A percentile compares a stretch with the other conserved stretches of the same genome.
Conservation (phyloP, 2,329 filamentous ascomycete species). For the Fusarium sp. region DNA sequence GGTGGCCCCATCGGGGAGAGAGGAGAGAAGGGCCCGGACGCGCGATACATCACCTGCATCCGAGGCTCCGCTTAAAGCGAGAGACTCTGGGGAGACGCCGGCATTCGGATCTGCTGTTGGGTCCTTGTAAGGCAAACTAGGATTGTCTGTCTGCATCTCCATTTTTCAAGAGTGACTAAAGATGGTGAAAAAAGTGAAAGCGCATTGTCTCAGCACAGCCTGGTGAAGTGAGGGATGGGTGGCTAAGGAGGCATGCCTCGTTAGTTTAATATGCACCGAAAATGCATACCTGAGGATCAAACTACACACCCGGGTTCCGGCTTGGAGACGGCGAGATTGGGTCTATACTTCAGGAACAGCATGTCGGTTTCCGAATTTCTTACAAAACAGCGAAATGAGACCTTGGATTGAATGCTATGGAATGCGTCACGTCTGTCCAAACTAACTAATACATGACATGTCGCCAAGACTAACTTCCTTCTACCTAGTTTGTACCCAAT, state of each 20-base stretch:
- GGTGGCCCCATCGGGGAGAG: neutral
- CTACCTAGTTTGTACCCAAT: neutral
- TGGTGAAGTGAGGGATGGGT: neutral
- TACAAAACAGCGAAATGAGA: too few species aligned
- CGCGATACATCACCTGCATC: neutral
- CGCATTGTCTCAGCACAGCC: neutral
- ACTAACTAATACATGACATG: neutral
- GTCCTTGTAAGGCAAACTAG: neutral
- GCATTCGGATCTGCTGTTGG: neutral
- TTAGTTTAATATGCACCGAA: neutral
- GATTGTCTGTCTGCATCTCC: neutral
- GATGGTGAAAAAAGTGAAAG: neutral
- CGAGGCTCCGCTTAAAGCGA: neutral
- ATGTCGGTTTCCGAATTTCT: too few species aligned
- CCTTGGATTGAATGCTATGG: neutral
- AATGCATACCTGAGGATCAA: neutral
- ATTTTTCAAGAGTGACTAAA: neutral
- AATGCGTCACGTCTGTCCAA: neutral
- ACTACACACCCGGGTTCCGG: neutral
- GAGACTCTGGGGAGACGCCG: neutral
- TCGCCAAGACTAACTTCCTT: neutral
- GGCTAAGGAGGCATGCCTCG: neutral
- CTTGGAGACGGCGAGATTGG: neutral
- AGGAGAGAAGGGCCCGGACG: neutral
- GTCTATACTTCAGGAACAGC: neutral